Evolutionary conservation across 2,329 filamentous ascomycete species (phyloP), one percentile per base, ranked within the genome.

Genomic region (Dothideomycetes sp.): DNA sequence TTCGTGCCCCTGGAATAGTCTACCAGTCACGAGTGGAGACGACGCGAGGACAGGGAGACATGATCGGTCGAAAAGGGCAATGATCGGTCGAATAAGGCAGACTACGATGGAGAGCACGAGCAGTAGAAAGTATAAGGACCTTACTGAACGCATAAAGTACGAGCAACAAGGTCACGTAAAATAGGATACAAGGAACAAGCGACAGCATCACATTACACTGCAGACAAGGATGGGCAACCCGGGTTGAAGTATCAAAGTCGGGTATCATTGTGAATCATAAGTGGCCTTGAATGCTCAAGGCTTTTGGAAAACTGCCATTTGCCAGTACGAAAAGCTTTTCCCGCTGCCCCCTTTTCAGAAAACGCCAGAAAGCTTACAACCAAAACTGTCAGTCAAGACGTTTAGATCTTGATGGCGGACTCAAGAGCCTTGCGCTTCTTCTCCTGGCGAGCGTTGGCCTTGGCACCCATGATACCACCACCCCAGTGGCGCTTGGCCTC

Each of bases 401-500:
- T 60, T 75, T 93, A 98, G 73, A 98, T 93, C 84, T 96, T 96
- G 79, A 95, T 87, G 65, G 91, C 88, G 62, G 69, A 70, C 72
- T 96, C 91, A 50, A 91, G 62, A 62, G 88, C 87, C 83, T 95
- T 95, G 71, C 82, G 77, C 76, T 85, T 86, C 84, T 94, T 95
- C 68, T 77, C 74, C 61, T 72, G 71, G 57, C 72, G 70, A 50
- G 76, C 79, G 53, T 78, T 79, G 63, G 91, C 88, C 85, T 98
- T 98, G 65, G 81, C 75, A 61, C 91, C 80, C 88, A 98, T 95
- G 74, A 98, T 95, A 70, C 93, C 93, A 78, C 91, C 91, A 73
- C 93, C 91, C 91, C 93, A 98, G 72, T 89, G 84, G 66, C 83
- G 81, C 69, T 86, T 83, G 59, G 77, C 69, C 63, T 87, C 83